phyloP scores from a whole-genome alignment of 441 rosid species.

The Corymbia citriodora region DNA sequence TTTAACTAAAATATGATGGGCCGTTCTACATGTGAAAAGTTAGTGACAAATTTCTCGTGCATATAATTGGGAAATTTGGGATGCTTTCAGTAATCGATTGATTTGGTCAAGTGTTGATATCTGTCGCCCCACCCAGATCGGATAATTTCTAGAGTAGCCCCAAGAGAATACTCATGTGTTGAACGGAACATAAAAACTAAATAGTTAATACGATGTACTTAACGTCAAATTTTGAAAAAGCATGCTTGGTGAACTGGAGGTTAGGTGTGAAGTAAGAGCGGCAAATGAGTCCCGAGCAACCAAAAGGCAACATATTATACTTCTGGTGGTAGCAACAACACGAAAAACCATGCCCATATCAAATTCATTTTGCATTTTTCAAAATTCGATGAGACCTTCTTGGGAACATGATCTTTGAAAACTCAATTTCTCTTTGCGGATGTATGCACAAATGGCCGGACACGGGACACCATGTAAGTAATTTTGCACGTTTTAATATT shows the following conservation, averaged over 20 bases:
- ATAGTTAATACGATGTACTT: neutral
- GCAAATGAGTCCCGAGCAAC: neutral
- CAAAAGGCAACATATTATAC: no score
- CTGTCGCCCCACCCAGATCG: fast-evolving
- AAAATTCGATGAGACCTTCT: neutral
- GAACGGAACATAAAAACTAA: neutral
- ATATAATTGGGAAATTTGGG: no score
- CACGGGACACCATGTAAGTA: no score
- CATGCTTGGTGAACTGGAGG: neutral
- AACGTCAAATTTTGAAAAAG: neutral
- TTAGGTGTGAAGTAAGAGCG: neutral
- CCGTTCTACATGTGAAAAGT: no score
- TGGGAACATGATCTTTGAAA: neutral
- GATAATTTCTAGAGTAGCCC: neutral
- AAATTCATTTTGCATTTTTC: neutral
- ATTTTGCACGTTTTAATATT: neutral
- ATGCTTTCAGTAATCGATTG: no score
- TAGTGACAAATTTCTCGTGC: no score
- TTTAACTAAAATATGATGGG: no score
- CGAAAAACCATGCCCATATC: neutral
- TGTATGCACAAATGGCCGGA: neutral
- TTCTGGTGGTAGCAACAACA: neutral
- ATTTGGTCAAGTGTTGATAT: neutral
- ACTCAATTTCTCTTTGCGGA: neutral
- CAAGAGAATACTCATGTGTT: neutral